phyloP scores from a whole-genome alignment of 139 green algal species.

The Tetratostichococcus sp. region DNA sequence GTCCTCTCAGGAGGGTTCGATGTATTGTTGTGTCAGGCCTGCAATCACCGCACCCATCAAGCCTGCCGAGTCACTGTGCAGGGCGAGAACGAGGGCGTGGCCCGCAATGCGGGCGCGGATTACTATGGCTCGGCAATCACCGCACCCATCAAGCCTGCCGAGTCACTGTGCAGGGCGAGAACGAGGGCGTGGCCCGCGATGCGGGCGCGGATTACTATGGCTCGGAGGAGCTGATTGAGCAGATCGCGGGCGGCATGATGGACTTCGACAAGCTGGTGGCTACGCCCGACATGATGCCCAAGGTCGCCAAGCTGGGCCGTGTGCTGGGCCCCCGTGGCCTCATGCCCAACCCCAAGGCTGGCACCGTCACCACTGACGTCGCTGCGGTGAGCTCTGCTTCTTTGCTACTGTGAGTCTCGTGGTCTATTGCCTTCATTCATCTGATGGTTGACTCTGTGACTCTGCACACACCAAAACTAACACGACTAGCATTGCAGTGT shows the following conservation, averaged over 20 bases:
- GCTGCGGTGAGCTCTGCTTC: constrained; percentile 53
- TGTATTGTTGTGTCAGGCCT: too few relatives aligned
- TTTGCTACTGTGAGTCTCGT: too few relatives aligned
- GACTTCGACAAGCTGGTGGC: constrained; percentile 99
- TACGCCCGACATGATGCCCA: constrained; percentile 99
- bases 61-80: too few relatives aligned
- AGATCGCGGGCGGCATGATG: constrained; percentile 92
- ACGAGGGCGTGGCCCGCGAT: constrained; percentile 73
- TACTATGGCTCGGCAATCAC: constrained; percentile 78
- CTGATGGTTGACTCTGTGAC: too few relatives aligned
- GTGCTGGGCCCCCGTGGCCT: constrained; percentile 90
- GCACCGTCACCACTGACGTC: constrained; percentile 98
- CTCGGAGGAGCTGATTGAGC: constrained; percentile 90
- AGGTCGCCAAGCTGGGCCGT: constrained; percentile 95
- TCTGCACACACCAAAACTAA: too few relatives aligned
- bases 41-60: too few relatives aligned
- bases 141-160: too few relatives aligned
- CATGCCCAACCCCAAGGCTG: constrained; percentile 99
- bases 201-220: constrained; percentile 90
- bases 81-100: constrained; percentile 71
- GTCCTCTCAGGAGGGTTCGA: too few relatives aligned
- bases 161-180: constrained; percentile 40
- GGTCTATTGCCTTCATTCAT: too few relatives aligned
- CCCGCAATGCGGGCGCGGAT: constrained; percentile 89
- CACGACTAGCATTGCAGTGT: too few relatives aligned